Conservation (phyloP, 768 basidiomycete species). For the Termitomyces sp. region DNA sequence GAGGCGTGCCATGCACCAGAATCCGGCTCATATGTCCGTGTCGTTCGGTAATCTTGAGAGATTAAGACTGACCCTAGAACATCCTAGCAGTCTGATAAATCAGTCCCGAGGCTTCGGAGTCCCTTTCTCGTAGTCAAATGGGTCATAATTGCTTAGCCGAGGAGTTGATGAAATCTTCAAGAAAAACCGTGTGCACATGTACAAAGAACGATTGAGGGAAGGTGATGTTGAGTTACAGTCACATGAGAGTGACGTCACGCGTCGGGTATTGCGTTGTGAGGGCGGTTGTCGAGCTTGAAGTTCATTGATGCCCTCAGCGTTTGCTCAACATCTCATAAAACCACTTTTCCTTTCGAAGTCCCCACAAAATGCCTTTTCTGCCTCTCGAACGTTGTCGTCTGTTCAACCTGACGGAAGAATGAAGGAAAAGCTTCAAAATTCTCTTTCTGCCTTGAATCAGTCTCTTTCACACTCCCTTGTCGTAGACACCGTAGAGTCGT, state of each 20-base stretch:
- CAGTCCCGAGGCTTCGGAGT: background rate
- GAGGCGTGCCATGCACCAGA: background rate
- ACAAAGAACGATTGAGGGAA: too few species aligned
- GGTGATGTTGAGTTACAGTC: background rate
- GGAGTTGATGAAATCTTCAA: background rate
- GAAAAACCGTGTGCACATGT: background rate
- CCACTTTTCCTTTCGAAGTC: constrained; percentile 22
- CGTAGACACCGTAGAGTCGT: constrained; percentile 18
- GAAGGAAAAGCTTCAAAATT: constrained; percentile 30
- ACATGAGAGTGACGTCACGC: constrained; percentile 18
- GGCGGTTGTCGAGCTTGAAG: too few species aligned
- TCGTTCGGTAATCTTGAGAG: background rate
- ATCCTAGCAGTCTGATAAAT: background rate
- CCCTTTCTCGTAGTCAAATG: background rate
- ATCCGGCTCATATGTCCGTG: background rate
- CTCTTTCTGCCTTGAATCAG: constrained; percentile 32
- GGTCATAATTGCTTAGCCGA: background rate
- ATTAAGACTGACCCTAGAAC: background rate
- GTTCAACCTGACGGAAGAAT: constrained; percentile 7
- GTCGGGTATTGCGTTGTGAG: too few species aligned
- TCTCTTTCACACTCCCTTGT: constrained; percentile 20
- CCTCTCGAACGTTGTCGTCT: background rate
- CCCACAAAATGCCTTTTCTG: constrained; percentile 12
- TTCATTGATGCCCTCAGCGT: constrained; percentile 29
- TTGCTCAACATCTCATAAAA: constrained; percentile 32